Evolutionary conservation across 2,329 filamentous ascomycete genomes (phyloP).

Genomic region (Trichoderma guizhouense): DNA sequence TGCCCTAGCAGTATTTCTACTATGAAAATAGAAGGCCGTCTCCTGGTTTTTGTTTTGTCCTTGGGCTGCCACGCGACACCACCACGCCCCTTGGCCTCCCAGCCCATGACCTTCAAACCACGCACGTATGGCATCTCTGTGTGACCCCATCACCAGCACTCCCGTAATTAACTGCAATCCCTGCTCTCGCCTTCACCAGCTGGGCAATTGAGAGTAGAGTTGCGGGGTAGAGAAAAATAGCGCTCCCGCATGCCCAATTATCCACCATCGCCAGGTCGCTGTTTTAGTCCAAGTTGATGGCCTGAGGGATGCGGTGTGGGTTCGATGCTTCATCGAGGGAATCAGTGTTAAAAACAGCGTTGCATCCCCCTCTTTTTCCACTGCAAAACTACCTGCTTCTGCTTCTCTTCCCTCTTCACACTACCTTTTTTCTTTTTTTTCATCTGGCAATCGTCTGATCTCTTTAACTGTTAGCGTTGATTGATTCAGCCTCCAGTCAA

Average conservation of each 20-base stretch:
- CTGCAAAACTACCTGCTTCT: background rate
- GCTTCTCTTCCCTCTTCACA: background rate
- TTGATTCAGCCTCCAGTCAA: background rate
- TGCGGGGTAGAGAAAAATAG: constrained; percentile 17
- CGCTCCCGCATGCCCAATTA: constrained; percentile 14
- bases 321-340: background rate
- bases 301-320: constrained; percentile 4
- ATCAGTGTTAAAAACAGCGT: constrained; percentile 11
- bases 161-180: constrained; percentile 1
- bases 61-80: background rate
- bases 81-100: background rate
- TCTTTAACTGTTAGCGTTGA: background rate
- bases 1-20: background rate
- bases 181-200: background rate
- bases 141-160: constrained; percentile 7
- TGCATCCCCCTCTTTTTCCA: background rate
- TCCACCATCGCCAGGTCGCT: constrained; percentile 14
- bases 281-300: background rate
- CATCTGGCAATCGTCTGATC: background rate
- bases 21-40: background rate
- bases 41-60: background rate
- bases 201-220: background rate
- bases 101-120: background rate
- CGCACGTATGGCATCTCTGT: background rate
- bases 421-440: background rate